phyloP scores from a whole-genome alignment of 305 asterid genomes.

The Salvia sclarea region DNA sequence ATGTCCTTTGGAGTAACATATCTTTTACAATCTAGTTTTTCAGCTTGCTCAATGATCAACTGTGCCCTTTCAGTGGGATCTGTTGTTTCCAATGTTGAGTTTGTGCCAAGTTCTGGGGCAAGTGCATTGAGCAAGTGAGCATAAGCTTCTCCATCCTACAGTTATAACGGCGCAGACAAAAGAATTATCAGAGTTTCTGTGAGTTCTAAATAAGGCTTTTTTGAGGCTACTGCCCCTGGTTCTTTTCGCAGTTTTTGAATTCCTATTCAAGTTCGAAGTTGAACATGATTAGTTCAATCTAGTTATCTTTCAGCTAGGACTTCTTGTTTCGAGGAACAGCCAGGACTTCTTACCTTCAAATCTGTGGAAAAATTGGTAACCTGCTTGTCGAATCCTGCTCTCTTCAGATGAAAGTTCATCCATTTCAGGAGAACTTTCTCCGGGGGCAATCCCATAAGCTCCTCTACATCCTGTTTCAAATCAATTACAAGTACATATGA shows the following conservation, averaged over 20 bases:
- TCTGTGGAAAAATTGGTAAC: constrained; percentile 91
- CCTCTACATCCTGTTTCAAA: constrained; percentile 73
- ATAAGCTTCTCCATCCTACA: constrained; percentile 91
- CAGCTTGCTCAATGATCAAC: constrained; percentile 89
- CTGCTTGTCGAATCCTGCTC: constrained; percentile 71
- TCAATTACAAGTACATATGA: neutral
- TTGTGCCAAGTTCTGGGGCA: constrained; percentile 81
- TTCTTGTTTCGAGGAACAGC: neutral
- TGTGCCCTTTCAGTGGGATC: constrained; percentile 86
- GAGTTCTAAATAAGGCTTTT: neutral
- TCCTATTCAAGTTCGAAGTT: neutral
- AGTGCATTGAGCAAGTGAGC: constrained; percentile 89
- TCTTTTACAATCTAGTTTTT: constrained; percentile 63
- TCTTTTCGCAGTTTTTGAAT: neutral
- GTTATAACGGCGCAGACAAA: neutral
- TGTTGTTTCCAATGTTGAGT: constrained; percentile 51
- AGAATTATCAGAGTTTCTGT: neutral
- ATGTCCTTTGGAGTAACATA: constrained; percentile 64
- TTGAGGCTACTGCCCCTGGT: neutral
- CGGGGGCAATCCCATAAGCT: constrained; percentile 82
- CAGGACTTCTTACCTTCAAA: constrained; percentile 60
- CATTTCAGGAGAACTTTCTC: constrained; percentile 90
- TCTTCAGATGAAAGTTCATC: constrained; percentile 96
- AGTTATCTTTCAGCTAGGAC: neutral
- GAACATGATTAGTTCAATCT: neutral